Conservation (phyloP, 768 basidiomycete genomes). For the Mycena rosella region DNA sequence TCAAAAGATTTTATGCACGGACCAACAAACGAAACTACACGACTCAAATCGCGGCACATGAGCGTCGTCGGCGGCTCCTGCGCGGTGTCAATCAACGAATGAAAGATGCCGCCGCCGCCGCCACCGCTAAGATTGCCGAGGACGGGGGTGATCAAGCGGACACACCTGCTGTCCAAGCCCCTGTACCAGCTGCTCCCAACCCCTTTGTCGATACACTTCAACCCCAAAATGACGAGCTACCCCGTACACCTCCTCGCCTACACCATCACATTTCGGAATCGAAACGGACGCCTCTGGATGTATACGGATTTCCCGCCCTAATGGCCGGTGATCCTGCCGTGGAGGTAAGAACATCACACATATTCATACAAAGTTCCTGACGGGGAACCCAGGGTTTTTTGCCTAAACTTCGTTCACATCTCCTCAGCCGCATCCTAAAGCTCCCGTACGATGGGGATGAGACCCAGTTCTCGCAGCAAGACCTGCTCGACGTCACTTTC, state of each 20-base stretch:
- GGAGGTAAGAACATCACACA: conserved; percentile 28
- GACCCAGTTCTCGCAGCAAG: conserved; percentile 34
- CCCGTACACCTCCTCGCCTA: conserved; percentile 28
- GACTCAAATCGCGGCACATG: conserved; percentile 42
- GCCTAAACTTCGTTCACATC: not conserved
- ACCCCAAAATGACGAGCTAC: conserved; percentile 27
- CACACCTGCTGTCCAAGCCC: not conserved
- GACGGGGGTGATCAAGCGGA: not conserved
- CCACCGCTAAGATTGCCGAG: not conserved
- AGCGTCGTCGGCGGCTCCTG: conserved; percentile 6
- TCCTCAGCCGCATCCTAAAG: not conserved
- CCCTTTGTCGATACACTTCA: not conserved
- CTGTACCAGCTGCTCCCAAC: not conserved
- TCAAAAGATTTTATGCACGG: conserved; percentile 45
- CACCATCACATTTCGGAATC: conserved; percentile 43
- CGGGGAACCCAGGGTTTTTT: not conserved
- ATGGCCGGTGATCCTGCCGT: conserved; percentile 44
- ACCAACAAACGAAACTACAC: conserved; percentile 43
- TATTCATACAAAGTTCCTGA: not conserved
- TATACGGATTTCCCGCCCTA: not conserved
- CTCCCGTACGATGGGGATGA: conserved; percentile 30
- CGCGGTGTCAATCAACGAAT: not conserved
- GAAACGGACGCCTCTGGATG: conserved; percentile 1
- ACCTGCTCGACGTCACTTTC: conserved; percentile 35
- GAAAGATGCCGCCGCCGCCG: not conserved